Evolutionary conservation across 2,329 filamentous ascomycete genomes (phyloP), one percentile per base, ranked within the genome.

Genomic region (Metarhizium sp.): DNA sequence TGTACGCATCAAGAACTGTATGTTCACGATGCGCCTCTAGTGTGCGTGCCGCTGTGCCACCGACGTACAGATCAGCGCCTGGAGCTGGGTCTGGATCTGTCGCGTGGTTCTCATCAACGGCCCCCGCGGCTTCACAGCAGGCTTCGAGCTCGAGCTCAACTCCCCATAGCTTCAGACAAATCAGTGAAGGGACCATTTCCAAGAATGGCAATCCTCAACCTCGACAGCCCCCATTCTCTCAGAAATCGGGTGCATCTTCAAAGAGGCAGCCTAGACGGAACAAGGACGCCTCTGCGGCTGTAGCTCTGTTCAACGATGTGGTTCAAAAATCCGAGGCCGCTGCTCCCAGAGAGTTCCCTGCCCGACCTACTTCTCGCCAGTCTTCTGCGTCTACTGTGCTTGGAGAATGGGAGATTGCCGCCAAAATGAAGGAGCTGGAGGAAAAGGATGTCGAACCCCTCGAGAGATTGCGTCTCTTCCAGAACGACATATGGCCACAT

Each of bases 231-330:
- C 32, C 49, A 25, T 20, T 50, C 29, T 20, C 32, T 29, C 45
- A 47, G 11, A 51, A 55, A 11, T 8, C 55, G 20, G 18, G 56
- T 6, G 59, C 56, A 25, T 29, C 50, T 13, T 40, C 40, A 54
- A 52, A 25, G 34, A 59, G 6, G 48, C 55, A 13, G 29, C 54
- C 4, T 18, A 29, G 38, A 7, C 29, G 18, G 2, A 61, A 52
- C 10, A 10, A 50, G 6, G 36, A 57, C 0, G 54, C 62, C 40
- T 65, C 65, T 8, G 56, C 65, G 4, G 65, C 68, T 30, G 47
- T 71, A 42, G 68, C 66, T 1, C 57, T 71, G 16, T 72, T 71
- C 64, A 68, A 70, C 49, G 66, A 71, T 13, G 68, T 71, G n/a
- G 67, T 71, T 52, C 64, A 61, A 14, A 52, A 50, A 49, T 20